Base-by-base conservation (phyloP, 495 filamentous ascomycete genomes). In the Bacidia gigantensis region DNA sequence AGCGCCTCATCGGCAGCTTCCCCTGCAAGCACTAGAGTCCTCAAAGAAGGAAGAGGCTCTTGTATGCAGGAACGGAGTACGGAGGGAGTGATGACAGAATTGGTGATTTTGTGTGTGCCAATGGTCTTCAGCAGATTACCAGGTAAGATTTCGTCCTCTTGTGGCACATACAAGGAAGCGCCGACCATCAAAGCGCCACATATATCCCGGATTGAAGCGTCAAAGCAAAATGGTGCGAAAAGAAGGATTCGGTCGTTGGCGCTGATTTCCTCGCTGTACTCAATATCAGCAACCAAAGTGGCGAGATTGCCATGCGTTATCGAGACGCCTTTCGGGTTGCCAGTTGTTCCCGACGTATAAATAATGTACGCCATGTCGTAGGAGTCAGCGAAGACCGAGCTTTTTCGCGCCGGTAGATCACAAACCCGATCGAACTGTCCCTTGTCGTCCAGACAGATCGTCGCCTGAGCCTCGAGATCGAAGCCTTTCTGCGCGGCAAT, bases 1-100 rank as follows among this genome's bases (percentile, higher is more conserved):
- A 64, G 35, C 5, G 35, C 29, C 38, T 62, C 57, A n/a, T 64
- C 42, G 24, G 64, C 56, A 5, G 64, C 35, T 50, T 67, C 65
- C 2, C 65, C 65, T 5, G 52, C 58, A 12, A 66, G 50, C 14
- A 55, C 53, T 44, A 66, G 53, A 11, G 55, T 56, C 18, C 62
- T 53, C 12, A 65, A 49, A 39, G 57, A 54, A 18, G 51, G 50
- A 3, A 46, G 21, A 17, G 24, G 18, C 21, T 46, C 44, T 26
- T 25, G 29, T n/a, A 7, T 46, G 44, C 44, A 46, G 20, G 21
- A n/a, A 3, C 44, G 18, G 21, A 46, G 44, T 1, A 46, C 44
- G 1, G 44, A 46, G 21, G 44, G 44, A 10, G 44, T 46, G 21
- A 46, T 46, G 44, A 46, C 44, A 11, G 44, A 46, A 26, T 46